phyloP scores from a whole-genome alignment of 2,329 filamentous ascomycete species.

The Knufia fluminis region DNA sequence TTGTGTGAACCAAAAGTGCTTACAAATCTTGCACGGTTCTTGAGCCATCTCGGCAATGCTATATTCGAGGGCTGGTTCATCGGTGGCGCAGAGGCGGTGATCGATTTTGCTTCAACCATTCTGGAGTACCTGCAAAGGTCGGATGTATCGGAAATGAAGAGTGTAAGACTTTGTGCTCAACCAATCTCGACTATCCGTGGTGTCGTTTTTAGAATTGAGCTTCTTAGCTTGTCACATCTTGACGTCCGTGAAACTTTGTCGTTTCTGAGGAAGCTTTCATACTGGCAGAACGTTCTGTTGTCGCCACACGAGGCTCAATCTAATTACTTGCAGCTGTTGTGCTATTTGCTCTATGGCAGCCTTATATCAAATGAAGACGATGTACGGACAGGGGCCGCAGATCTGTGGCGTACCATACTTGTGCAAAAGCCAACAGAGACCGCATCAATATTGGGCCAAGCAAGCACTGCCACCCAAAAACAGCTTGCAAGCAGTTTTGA shows the following conservation, averaged over 20 bases:
- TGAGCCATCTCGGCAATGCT: conserved; percentile 72
- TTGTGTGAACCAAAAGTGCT: conserved; percentile 74
- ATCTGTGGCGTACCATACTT: conserved; percentile 82
- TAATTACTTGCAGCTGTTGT: conserved; percentile 75
- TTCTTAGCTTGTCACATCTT: conserved; percentile 75
- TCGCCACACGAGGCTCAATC: conserved; percentile 67
- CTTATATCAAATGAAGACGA: conserved; percentile 60
- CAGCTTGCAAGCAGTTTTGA: conserved; percentile 68
- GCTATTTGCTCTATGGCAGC: conserved; percentile 87
- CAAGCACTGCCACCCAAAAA: conserved; percentile 60
- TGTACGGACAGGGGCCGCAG: conserved; percentile 67
- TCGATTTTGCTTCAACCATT: conserved; percentile 78
- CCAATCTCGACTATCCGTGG: conserved; percentile 66
- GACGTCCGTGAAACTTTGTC: conserved; percentile 60
- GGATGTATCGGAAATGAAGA: conserved; percentile 71
- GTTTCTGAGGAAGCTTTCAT: conserved; percentile 77
- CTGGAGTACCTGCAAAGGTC: conserved; percentile 83
- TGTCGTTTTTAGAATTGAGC: conserved; percentile 67
- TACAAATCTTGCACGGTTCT: conserved; percentile 76
- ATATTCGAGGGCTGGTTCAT: conserved; percentile 97
- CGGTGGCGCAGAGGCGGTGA: conserved; percentile 68
- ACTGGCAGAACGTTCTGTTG: conserved; percentile 91
- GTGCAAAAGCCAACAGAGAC: conserved; percentile 88
- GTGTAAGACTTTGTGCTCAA: conserved; percentile 81
- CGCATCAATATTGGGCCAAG: conserved; percentile 61